phyloP scores from a whole-genome alignment of 345 rosid genomes.

The Gossypium herbaceum region DNA sequence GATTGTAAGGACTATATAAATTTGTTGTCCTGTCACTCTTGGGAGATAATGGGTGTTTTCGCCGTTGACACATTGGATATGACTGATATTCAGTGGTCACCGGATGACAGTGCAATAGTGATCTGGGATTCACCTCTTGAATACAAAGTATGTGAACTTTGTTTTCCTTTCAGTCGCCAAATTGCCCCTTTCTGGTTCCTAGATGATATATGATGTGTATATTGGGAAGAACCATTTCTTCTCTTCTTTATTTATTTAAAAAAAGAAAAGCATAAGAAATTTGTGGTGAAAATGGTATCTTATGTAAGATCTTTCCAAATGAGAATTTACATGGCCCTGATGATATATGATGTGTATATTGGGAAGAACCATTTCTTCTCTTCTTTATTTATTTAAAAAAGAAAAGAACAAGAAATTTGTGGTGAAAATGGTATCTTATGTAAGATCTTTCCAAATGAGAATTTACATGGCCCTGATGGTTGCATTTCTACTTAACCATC shows the following conservation, averaged over 20 bases:
- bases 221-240: not conserved
- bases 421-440: not conserved
- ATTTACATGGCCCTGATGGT: not conserved
- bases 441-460: not conserved
- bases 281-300: not conserved
- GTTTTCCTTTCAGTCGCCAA: not conserved
- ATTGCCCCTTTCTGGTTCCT: not conserved
- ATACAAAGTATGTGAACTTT: slow-evolving; percentile 7
- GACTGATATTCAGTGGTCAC: slow-evolving; percentile 96
- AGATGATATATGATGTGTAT: not conserved
- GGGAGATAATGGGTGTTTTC: slow-evolving; percentile 96
- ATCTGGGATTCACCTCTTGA: slow-evolving; percentile 81
- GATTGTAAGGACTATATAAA: slow-evolving; percentile 92
- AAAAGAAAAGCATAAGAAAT: not conserved
- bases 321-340: not conserved
- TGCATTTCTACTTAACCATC: not conserved
- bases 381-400: not conserved
- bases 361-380: not conserved
- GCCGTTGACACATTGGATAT: slow-evolving; percentile 82
- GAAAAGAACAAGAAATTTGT: not conserved
- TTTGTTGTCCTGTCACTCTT: slow-evolving; percentile 76
- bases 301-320: not conserved
- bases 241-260: not conserved
- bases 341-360: not conserved
- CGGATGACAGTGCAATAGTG: slow-evolving; percentile 81